Base-by-base conservation (phyloP, 352 stramenopile species). In the Phytophthora ramorum region DNA sequence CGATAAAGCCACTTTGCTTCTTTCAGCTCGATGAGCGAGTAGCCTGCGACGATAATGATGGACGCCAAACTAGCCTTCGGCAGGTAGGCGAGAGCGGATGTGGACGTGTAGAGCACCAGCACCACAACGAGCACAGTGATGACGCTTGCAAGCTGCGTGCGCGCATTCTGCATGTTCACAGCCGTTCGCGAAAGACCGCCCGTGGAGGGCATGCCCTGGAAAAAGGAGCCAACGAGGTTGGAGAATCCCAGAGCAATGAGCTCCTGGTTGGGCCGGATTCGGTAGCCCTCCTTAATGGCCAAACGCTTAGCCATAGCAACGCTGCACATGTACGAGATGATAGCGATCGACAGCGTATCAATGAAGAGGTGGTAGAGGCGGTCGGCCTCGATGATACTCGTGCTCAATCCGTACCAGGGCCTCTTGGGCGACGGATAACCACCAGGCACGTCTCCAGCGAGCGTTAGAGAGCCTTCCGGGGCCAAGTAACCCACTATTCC, bases 261-360 rank as follows among this genome's bases (percentile, higher is more conserved):
- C 70, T 98, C 96, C 52, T 97, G 80, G 67, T 95, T 95, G 3
- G 87, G 73, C 16, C 82, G 73, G 45, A 97, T 91, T 51, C 92
- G 73, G 62, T 93, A 93, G 8, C 83, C 85, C 63, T 91, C 87
- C 34, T 92, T 89, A 6, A 81, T 81, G 0, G 92, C 92, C 16
- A 98, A 63, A 40, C 86, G 82, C 57, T 96, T 97, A 30, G 85
- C 90, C 50, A 97, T 96, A 4, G 90, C 90, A 69, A 97, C 83
- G 41, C 87, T 97, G 60, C 96, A 90, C 82, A 98, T 97, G 78
- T 97, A 98, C 20, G 91, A 92, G n/a, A 98, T 83, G 61, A 98
- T 79, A 1, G 80, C 78, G 59, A 97, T 97, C 37, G 81, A 83
- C 8, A 96, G 49, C 1, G 91, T 84, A 49, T 93, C 79, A 32